Evolutionary conservation across 1,284 basidiomycete species (phyloP), one percentile per base, ranked within the genome.

Genomic region (Anthracocystis walkeri): DNA sequence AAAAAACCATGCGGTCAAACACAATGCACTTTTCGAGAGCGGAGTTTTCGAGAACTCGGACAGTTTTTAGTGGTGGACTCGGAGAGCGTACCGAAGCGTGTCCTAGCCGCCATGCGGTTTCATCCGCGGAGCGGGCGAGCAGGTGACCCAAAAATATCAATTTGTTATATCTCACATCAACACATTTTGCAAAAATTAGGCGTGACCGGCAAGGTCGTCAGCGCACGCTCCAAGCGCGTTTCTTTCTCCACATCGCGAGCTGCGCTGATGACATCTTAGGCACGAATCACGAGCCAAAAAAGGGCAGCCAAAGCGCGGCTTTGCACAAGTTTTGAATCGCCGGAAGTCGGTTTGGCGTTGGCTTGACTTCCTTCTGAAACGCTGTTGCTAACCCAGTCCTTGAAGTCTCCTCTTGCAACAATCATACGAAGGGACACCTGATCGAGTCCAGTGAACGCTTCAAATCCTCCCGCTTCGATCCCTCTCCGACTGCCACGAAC

Each of bases 131-230:
- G n/a, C n/a, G n/a, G n/a, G n/a, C n/a, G n/a, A n/a, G n/a, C n/a
- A n/a, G n/a, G n/a, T n/a, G n/a, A n/a, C n/a, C n/a, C n/a, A n/a
- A n/a, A n/a, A n/a, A n/a, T n/a, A n/a, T n/a, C n/a, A n/a, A n/a
- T n/a, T 3, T 51, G 50, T 52, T 52, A 52, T 21, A 38, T 8
- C 50, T 18, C 16, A 5, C 0, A 1, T n/a, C 1, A 29, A 14
- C 11, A 38, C 50, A 52, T 35, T 51, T 38, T 7, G 16, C 5
- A 38, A 38, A 51, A 51, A 7, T 46, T 5, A 14, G 4, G 21
- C 3, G 1, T 58, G 46, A 58, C 56, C 27, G 56, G 46, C 56
- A 58, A 58, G 56, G 56, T 58, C 55, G 44, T 33, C 55, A 27
- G 16, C 33, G 8, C 23, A 2, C 51, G 35, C 51, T 18, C 29